Conservation (phyloP, 2,329 filamentous ascomycete genomes). For the Ophiostoma ips region DNA sequence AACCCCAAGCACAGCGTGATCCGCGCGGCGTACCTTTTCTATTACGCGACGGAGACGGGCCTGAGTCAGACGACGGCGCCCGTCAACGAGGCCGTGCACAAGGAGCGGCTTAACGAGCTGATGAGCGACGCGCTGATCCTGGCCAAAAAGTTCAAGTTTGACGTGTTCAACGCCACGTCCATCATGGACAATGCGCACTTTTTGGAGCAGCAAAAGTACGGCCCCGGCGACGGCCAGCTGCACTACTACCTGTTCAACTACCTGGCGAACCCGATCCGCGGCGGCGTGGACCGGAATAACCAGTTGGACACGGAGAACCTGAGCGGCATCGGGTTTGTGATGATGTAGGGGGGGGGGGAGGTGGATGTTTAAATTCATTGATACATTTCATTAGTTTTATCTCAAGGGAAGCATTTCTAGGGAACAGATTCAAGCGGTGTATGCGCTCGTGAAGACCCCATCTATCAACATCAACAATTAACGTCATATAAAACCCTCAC, state of each 20-base stretch:
- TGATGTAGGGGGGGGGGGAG: conserved; percentile 26
- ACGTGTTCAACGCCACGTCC: conserved; percentile 93
- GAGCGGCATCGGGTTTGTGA: conserved; percentile 82
- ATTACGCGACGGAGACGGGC: conserved; percentile 82
- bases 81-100: conserved; percentile 44
- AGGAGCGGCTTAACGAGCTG: conserved; percentile 65
- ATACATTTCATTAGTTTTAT: no score
- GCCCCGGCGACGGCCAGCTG: conserved; percentile 81
- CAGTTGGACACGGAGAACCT: conserved; percentile 61
- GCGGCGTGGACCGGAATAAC: conserved; percentile 72
- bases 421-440: neutral
- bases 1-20: conserved; percentile 65
- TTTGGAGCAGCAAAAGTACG: conserved; percentile 87
- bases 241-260: conserved; percentile 99
- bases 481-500: neutral
- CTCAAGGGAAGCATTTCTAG: no score
- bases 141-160: conserved; percentile 72
- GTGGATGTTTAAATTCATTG: no score
- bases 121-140: conserved; percentile 77
- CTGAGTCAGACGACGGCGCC: conserved; percentile 47
- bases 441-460: no score
- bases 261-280: conserved; percentile 68
- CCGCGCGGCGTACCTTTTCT: conserved; percentile 89
- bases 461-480: neutral
- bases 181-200: conserved; percentile 90